Conservation (phyloP, 106 monocot species). For the Acorus calamus region DNA sequence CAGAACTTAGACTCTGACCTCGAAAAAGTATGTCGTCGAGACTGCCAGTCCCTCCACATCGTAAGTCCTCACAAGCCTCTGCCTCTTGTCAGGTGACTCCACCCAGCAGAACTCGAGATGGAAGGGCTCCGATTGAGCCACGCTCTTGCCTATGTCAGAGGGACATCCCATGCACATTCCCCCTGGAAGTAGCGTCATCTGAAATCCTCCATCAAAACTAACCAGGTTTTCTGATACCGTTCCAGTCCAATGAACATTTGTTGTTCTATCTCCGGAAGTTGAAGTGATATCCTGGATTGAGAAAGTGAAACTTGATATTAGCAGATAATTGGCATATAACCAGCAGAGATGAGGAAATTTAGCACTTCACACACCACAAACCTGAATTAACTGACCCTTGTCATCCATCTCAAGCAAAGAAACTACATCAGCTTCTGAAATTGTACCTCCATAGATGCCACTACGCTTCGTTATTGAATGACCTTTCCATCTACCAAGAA, state of each 20-base stretch:
- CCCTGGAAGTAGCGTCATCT: slow-evolving; percentile 70
- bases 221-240: slow-evolving; percentile 47
- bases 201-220: slow-evolving; percentile 72
- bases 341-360: background rate
- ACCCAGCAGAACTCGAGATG: slow-evolving; percentile 94
- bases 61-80: slow-evolving; percentile 79
- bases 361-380: slow-evolving; percentile 4
- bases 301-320: background rate
- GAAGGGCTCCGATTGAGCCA: slow-evolving; percentile 62
- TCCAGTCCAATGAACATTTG: slow-evolving; percentile 79
- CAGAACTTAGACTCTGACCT: slow-evolving; percentile 42
- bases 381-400: slow-evolving; percentile 65
- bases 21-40: slow-evolving; percentile 76
- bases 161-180: slow-evolving; percentile 96
- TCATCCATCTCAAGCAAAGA: slow-evolving; percentile 54
- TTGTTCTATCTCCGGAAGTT: slow-evolving; percentile 22
- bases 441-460: slow-evolving; percentile 88
- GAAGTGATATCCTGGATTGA: slow-evolving; percentile 47
- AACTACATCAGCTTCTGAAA: slow-evolving; percentile 59
- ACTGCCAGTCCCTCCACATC: slow-evolving; percentile 75
- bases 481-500: slow-evolving; percentile 83
- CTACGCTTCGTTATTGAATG: slow-evolving; percentile 81
- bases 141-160: slow-evolving; percentile 51
- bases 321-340: background rate
- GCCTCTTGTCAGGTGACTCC: slow-evolving; percentile 68